A percentile compares a stretch with the other conserved stretches of the same genome.
phyloP scores from a whole-genome alignment of 1,139 yeast genomes.

The Candida sp. region DNA sequence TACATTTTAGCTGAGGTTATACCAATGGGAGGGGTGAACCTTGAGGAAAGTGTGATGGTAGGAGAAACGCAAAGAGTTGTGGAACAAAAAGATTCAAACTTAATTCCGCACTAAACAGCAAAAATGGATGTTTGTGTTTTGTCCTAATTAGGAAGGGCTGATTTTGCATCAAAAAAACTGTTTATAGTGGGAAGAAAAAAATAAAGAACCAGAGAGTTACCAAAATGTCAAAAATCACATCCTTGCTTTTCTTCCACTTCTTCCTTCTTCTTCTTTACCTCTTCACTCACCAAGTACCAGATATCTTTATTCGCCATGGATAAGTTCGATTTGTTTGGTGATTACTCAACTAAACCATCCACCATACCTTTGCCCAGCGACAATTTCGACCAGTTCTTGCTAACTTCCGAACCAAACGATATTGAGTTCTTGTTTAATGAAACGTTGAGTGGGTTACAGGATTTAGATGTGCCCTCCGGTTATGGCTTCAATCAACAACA shows the following conservation, averaged over 20 bases:
- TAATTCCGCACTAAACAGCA: not conserved
- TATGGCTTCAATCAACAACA: conserved; percentile 18
- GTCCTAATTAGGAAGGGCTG: conserved; percentile 5
- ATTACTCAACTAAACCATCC: conserved; percentile 18
- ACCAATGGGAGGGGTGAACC: not conserved
- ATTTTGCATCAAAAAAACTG: conserved; percentile 6
- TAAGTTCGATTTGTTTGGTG: conserved; percentile 42
- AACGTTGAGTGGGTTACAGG: conserved; percentile 49
- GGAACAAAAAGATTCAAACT: not conserved
- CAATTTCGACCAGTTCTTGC: conserved; percentile 42
- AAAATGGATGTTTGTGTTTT: conserved; percentile 4
- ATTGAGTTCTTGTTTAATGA: conserved; percentile 48
- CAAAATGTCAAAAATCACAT: not conserved
- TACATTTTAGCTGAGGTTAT: not conserved
- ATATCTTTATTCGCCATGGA: conserved; percentile 20
- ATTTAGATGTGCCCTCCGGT: conserved; percentile 57
- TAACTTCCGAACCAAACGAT: conserved; percentile 31
- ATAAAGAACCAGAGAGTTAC: not conserved
- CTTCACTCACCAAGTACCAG: not conserved
- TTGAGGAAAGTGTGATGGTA: not conserved
- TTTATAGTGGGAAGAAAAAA: conserved; percentile 5
- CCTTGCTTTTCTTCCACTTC: not conserved
- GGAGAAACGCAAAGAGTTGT: not conserved
- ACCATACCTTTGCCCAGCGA: conserved; percentile 45
- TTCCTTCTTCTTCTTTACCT: not conserved